Conservation (phyloP, 1,139 yeast species). For the Hyphopichia khmerensis region DNA sequence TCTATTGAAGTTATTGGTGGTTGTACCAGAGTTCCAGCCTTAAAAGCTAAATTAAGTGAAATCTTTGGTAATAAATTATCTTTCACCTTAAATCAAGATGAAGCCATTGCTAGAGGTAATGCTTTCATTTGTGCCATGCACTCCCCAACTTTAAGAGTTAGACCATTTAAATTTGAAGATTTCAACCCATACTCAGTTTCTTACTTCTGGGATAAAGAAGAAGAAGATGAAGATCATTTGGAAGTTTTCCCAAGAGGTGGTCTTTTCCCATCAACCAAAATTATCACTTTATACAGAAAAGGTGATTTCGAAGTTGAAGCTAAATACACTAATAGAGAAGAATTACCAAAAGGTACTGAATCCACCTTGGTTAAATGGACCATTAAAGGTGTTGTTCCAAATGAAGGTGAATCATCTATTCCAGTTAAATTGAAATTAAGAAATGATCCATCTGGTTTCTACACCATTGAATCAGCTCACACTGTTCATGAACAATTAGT, state of each 20-base stretch:
- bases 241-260: conserved; percentile 98
- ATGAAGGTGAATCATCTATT: conserved; percentile 73
- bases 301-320: conserved; percentile 89
- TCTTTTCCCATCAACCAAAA: conserved; percentile 90
- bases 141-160: conserved; percentile 97
- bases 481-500: conserved; percentile 89
- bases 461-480: conserved; percentile 91
- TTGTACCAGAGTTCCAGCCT: conserved; percentile 93
- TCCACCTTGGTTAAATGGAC: conserved; percentile 79
- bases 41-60: conserved; percentile 78
- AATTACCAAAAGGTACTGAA: conserved; percentile 71
- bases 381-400: conserved; percentile 79
- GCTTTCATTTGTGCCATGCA: conserved; percentile 99
- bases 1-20: conserved; percentile 97
- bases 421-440: conserved; percentile 93
- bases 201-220: conserved; percentile 92
- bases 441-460: conserved; percentile 96
- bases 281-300: conserved; percentile 89
- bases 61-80: conserved; percentile 86
- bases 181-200: conserved; percentile 89
- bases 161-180: conserved; percentile 98
- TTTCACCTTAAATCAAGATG: conserved; percentile 97
- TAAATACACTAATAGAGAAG: conserved; percentile 72
- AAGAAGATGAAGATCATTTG: conserved; percentile 86
- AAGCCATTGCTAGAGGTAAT: conserved; percentile 98